Evolutionary conservation across 805 yeast genomes (phyloP).

Genomic region (Torulaspora delbrueckii): DNA sequence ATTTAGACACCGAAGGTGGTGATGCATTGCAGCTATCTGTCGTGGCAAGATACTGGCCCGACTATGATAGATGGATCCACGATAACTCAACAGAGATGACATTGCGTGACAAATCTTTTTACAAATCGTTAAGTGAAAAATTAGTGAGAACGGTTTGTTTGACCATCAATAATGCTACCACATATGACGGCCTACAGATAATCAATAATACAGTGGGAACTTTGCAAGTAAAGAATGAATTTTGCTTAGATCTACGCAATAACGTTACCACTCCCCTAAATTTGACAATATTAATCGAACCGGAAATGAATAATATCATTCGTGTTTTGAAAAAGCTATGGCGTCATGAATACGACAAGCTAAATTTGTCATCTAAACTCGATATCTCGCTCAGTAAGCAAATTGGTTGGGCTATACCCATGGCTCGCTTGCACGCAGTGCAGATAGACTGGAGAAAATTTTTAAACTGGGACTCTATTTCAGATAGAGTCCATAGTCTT

Average conservation of each 20-base stretch:
- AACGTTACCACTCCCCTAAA: constrained; percentile 19
- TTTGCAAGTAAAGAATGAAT: constrained; percentile 16
- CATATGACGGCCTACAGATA: constrained; percentile 20
- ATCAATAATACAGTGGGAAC: constrained; percentile 16
- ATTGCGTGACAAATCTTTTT: constrained; percentile 9
- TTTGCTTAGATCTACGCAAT: constrained; percentile 26
- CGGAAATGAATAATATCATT: constrained; percentile 24
- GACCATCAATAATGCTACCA: constrained; percentile 24
- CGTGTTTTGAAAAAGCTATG: constrained; percentile 29
- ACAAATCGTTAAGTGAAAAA: constrained; percentile 18
- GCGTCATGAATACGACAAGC: constrained; percentile 23
- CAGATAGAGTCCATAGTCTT: constrained; percentile 8
- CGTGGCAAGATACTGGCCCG: constrained; percentile 12
- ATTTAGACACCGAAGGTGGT: constrained; percentile 21
- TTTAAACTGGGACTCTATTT: constrained; percentile 16
- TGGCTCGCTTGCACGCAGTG: constrained; percentile 15
- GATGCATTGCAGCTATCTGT: constrained; percentile 20
- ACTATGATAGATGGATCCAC: constrained; percentile 19
- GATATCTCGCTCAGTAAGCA: constrained; percentile 20
- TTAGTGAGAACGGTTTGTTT: constrained; percentile 24
- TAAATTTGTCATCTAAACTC: constrained; percentile 27
- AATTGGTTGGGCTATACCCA: constrained; percentile 12
- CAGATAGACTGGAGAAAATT: constrained; percentile 22
- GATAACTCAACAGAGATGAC: constrained; percentile 7
- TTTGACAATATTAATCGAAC: constrained; percentile 25